Base-by-base conservation (phyloP, 169 alveolate species). In the Cyclospora cayetanensis region DNA sequence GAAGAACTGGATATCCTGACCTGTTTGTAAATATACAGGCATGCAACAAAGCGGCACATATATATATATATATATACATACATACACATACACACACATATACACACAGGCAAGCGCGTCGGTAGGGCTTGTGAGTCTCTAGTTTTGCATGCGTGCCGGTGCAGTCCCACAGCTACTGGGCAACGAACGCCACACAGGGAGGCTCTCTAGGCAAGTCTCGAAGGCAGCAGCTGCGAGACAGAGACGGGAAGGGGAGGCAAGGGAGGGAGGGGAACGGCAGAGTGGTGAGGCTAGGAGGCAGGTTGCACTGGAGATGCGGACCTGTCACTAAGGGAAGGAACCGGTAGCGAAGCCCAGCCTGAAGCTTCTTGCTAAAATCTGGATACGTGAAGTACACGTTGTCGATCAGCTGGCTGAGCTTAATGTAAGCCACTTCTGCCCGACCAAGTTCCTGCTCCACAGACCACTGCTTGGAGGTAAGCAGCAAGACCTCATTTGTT, bases 321-420 rank as follows among this genome's bases (percentile, higher is more conserved):
- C 92, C 92, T 66, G 93, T 76, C 15, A 89, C 88, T 25, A 89
- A 65, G 53, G 93, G 93, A 39, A 31, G 27, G 31, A 89, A 89
- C 20, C 77, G 65, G 79, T 89, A 89, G 31, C 74, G 83, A 5
- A 89, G 93, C 20, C 93, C 93, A 35, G 93, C 85, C 70, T 89
- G 93, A 7, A 89, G 90, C 53, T 89, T 89, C 39, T 82, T 53
- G 84, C 90, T 60, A 72, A 89, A 89, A 39, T 89, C 93, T 35
- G 93, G 93, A 72, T 89, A 89, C 4, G 93, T 89, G 70, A 89
- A 89, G 83, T 89, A 77, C 25, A 72, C 90, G 76, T 76, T 53
- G 70, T 72, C 93, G 37, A 74, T 55, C 37, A 89, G 82, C 52
- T 89, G 90, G 68, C 82, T 43, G 37, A 89, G 84, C 52, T 46